Base-by-base conservation (phyloP, 768 basidiomycete species). In the Leccinum disarticulatum region DNA sequence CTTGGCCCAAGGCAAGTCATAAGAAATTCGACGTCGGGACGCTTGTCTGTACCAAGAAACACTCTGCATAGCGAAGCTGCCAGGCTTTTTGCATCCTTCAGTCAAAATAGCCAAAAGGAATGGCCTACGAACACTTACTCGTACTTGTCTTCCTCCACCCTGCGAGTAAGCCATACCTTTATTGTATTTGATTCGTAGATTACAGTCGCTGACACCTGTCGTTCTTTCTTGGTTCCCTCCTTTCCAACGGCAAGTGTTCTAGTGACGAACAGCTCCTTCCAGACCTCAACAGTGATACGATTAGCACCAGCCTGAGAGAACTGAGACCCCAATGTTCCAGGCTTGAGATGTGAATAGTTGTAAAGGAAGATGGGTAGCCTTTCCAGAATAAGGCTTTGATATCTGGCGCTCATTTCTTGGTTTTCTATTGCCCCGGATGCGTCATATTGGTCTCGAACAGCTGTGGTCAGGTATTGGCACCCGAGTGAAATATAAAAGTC, bases 1-100 rank as follows among this genome's bases (percentile, higher is more conserved):
- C 95, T 74, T 61, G 95, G 91, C 0, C 93, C 95, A 25, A 98
- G 80, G 54, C 97, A 91, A 0, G 93, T 95, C 82, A 91, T 88
- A 63, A 98, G 87, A 10, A 97, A 73, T 9, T 97, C 76, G 0
- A 90, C 86, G 68, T 98, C 95, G 66, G 93, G 91, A 19, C 86
- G 82, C 69, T 88, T 88, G 0, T 87, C 86, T 3, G 83, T 11
- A 31, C 10, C 31, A 31, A 31, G 31, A 31, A 31, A 31, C 31
- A 31, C 31, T 31, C 31, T 31, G 31, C 31, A 31, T 79, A 54
- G 87, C 82, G 89, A 22, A 96, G 73, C 3, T 72, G 95, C 88
- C 5, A 97, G 87, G 71, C 93, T 93, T 54, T 33, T 57, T 15
- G 54, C 17, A 17, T 43, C 25, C 14, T 22, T 53, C 7, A 35